Conservation (phyloP, 257 asterid genomes). For the Henckelia pumila region DNA sequence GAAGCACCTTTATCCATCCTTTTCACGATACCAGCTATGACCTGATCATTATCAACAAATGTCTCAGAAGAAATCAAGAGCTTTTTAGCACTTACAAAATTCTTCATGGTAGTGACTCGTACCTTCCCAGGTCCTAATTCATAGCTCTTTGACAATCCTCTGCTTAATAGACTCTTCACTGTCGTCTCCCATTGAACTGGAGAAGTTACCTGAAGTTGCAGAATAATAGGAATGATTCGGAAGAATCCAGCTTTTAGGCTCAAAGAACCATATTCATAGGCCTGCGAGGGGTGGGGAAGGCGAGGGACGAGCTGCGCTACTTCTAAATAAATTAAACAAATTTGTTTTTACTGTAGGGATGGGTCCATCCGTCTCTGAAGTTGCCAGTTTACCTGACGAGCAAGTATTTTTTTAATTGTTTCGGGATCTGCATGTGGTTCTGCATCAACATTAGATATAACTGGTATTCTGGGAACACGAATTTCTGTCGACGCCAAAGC, state of each 20-base stretch:
- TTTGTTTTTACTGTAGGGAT: no score
- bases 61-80: slow-evolving; percentile 14
- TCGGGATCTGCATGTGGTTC: slow-evolving; percentile 65
- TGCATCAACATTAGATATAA: slow-evolving; percentile 92
- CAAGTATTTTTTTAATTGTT: slow-evolving; percentile 72
- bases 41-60: slow-evolving; percentile 37
- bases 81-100: not conserved
- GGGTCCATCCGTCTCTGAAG: not conserved
- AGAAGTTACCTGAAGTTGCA: slow-evolving; percentile 44
- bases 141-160: slow-evolving; percentile 49
- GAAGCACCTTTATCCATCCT: slow-evolving; percentile 83
- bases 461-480: slow-evolving; percentile 80
- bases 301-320: not conserved
- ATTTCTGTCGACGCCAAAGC: slow-evolving; percentile 75
- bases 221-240: not conserved
- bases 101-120: not conserved
- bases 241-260: not conserved
- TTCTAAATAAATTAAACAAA: no score
- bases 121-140: slow-evolving; percentile 96
- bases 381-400: slow-evolving; percentile 60
- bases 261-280: not conserved
- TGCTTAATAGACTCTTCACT: slow-evolving; percentile 35
- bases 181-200: slow-evolving; percentile 49
- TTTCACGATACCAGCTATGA: slow-evolving; percentile 85
- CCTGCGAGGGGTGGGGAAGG: not conserved